phyloP scores from a whole-genome alignment of 306 rosid species.

The Cercis canadensis region DNA sequence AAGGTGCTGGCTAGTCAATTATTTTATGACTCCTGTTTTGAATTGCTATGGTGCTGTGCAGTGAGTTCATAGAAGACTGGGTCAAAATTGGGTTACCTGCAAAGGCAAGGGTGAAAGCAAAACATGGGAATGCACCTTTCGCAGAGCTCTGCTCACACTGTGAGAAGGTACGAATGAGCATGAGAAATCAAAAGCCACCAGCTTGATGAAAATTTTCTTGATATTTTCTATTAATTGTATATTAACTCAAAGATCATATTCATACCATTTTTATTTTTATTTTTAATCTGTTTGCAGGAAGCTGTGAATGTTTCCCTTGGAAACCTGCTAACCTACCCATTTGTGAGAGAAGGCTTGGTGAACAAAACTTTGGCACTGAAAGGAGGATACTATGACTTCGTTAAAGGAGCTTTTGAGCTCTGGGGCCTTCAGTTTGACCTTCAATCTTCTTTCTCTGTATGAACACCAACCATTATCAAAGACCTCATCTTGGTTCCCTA shows the following conservation, averaged over 20 bases:
- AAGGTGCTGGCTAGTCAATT: background rate
- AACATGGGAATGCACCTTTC: slow-evolving; percentile 42
- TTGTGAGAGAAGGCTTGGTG: slow-evolving; percentile 90
- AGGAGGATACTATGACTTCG: slow-evolving; percentile 93
- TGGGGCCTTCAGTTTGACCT: slow-evolving; percentile 89
- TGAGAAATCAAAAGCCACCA: slow-evolving; percentile 14
- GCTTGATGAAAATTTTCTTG: slow-evolving; percentile 4
- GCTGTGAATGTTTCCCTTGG: slow-evolving; percentile 87
- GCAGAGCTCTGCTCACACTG: slow-evolving; percentile 68
- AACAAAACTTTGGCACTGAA: slow-evolving; percentile 77
- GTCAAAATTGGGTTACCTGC: slow-evolving; percentile 78
- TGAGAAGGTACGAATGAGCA: slow-evolving; percentile 66
- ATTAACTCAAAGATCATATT: no score
- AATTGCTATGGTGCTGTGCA: slow-evolving; percentile 36
- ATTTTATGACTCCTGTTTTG: background rate
- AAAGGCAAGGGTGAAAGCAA: slow-evolving; percentile 67
- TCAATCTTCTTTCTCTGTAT: slow-evolving; percentile 79
- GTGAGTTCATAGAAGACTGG: slow-evolving; percentile 96
- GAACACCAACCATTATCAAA: slow-evolving; percentile 64
- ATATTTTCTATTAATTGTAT: background rate
- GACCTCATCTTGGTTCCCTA: slow-evolving; percentile 53
- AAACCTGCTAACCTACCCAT: slow-evolving; percentile 88
- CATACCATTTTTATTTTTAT: no score
- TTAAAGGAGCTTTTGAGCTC: slow-evolving; percentile 84
- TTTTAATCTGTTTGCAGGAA: slow-evolving; percentile 64